Evolutionary conservation across 2,329 filamentous ascomycete genomes (phyloP), one percentile per base, ranked within the genome.

Genomic region (Verticillium isaacii): DNA sequence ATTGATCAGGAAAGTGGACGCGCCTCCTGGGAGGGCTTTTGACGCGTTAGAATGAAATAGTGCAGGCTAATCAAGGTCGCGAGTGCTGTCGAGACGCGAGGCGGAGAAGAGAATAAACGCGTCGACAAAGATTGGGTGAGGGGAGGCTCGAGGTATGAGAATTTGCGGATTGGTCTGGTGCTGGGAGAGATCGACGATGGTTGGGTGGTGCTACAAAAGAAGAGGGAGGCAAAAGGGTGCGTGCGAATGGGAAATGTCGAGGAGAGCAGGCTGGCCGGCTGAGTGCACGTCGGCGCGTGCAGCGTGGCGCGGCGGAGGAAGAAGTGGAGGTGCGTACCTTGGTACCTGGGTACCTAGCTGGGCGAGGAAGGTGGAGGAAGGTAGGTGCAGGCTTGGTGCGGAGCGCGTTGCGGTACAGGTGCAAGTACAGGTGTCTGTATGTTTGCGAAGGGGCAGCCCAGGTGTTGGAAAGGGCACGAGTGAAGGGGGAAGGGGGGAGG

Each of bases 11-110:
- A 32, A 50, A 55, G 50, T 54, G n/a, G 23, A 41, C 25, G 32
- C 50, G 58, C 39, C 34, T 32, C 12, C 11, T 56, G 62, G 54
- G 58, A 56, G 39, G 63, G 63, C 45, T 56, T 62, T 58, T 60
- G 62, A 65, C 63, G 63, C 63, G 63, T 64, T 64, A 56, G 50
- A 60, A 54, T 58, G 41, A 9, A 11, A 50, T 25, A n/a, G 37
- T n/a, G n/a, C n/a, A 11, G 41, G 41, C 41, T 8, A 50, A 25
- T 23, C 6, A 9, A n/a, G n/a, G n/a, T 50, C n/a, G 41, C 11
- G 19, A 7, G 9, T 14, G 9, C 11, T 23, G 41, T 36, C 34
- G n/a, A 50, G 12, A 23, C n/a, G 41, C 41, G 41, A 23, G 12
- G 23, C 2, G 41, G 19, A 14, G 8, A 50, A 50, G 12, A 3